Base-by-base conservation (phyloP, 169 alveolate genomes). In the Plasmodium berghei region DNA sequence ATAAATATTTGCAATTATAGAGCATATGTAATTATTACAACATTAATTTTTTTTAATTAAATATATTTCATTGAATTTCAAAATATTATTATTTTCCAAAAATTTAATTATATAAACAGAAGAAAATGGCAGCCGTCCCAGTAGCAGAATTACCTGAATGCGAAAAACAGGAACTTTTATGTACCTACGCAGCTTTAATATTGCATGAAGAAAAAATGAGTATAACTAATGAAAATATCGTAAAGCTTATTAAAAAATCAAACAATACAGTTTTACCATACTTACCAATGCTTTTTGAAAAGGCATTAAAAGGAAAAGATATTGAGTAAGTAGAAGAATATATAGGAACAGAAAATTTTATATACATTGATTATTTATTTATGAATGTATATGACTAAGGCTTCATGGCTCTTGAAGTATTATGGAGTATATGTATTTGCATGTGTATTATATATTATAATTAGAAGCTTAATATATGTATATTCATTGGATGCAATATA, bases 151-250 rank as follows among this genome's bases (percentile, higher is more conserved):
- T 93, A 71, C 62, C 96, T 90, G 93, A 92, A 67, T 94, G 89
- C 71, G 95, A 96, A 94, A 94, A 95, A 72, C 97, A 94, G 88
- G 99, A 97, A 94, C 96, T 97, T 92, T 93, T 96, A 93, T 97
- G 99, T 96, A 97, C 97, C 70, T 97, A 97, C 92, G 98, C 99
- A 14, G 96, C 98, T 18, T 95, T 97, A 59, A 94, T 97, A 90
- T 93, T 96, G 61, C 95, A 94, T 88, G 99, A 97, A 72, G 98
- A 96, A 72, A 97, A 96, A 34, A 80, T 94, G 73, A 99, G 97
- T 18, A 96, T 97, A 55, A 96, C 98, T 48, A 97, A 97, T 64
- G 98, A 97, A 45, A 94, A 95, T 95, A 92, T 96, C 73, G 85
- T 93, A 72, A 97, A 95, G 87, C 96, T 97, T 45, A 93, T 97